Evolutionary conservation across 768 basidiomycete species (phyloP).

Genomic region (Russula sp.): DNA sequence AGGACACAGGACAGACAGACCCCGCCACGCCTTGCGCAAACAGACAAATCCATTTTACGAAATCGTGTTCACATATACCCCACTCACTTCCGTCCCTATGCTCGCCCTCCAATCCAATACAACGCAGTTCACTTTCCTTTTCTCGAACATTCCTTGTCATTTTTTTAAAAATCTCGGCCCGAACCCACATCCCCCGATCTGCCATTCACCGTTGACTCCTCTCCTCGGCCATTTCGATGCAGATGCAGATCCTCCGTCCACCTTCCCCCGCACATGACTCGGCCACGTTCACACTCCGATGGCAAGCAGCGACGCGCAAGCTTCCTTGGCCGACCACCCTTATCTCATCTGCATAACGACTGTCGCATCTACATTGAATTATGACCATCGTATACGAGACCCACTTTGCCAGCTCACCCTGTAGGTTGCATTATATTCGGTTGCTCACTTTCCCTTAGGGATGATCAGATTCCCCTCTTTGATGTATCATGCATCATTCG

Average conservation of each 20-base stretch:
- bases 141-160: neutral
- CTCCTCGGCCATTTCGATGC: neutral
- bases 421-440: no score
- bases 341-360: neutral
- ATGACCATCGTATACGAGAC: no score
- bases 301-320: neutral
- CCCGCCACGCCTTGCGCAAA: no score
- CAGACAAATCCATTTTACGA: neutral
- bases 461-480: no score
- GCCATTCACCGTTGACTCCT: no score
- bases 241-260: neutral
- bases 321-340: neutral
- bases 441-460: no score
- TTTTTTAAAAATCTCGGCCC: neutral
- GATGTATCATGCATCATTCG: no score
- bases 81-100: neutral
- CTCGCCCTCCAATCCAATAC: no score
- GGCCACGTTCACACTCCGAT: neutral
- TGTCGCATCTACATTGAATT: neutral
- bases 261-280: neutral
- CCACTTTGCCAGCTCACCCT: no score
- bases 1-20: no score
- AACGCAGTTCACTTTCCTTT: neutral
- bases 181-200: neutral
- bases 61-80: neutral